Evolutionary conservation across 2,329 filamentous ascomycete species (phyloP), one percentile per base, ranked within the genome.

Genomic region (Aspergillus neoniger): DNA sequence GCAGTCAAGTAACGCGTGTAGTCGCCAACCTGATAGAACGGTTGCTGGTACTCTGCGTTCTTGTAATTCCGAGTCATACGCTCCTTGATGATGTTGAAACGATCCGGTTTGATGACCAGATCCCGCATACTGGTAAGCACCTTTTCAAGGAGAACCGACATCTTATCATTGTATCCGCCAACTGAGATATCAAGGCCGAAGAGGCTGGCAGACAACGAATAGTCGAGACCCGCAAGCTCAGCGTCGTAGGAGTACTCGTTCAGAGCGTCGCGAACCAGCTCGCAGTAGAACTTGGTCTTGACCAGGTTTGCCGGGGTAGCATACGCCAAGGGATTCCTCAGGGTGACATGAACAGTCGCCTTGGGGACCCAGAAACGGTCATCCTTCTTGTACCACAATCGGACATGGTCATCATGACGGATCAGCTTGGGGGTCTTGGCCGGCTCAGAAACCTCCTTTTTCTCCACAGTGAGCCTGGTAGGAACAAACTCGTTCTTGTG

Each of bases 291-390:
- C 59, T 86, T 87, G 2, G 90, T 86, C 72, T 95, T 92, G 62
- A 96, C 87, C 32, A 86, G 83, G 63, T 90, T 93, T 59, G 90
- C 88, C 1, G 92, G 90, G 4, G 91, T 92, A 1, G 91, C 85
- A 73, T 87, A 88, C n/a, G 91, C 87, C 49, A 96, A 78, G 0
- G 92, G 90, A 61, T 89, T 96, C 68, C 88, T 86, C 66, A 96
- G 83, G 67, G 88, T 91, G 65, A 96, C 86, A 65, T 92, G 86
- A 17, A 98, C 81, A 61, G 92, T 95, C 3, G 91, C 95, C 76
- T 96, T 96, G 8, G 95, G 95, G 9, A 98, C 95, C 93, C 94
- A 98, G 77, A 98, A 99, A 0, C 89, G 92, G 69, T 99, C 95
- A 70, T 99, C 95, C 78, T 98, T 98, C 82, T 99, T 99, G 82